These are phyloP conservation scores for Pestalotiopsis sp. DNA, from an alignment of 2,329 filamentous ascomycete genomes.

Conservation along the genomic window DNA sequence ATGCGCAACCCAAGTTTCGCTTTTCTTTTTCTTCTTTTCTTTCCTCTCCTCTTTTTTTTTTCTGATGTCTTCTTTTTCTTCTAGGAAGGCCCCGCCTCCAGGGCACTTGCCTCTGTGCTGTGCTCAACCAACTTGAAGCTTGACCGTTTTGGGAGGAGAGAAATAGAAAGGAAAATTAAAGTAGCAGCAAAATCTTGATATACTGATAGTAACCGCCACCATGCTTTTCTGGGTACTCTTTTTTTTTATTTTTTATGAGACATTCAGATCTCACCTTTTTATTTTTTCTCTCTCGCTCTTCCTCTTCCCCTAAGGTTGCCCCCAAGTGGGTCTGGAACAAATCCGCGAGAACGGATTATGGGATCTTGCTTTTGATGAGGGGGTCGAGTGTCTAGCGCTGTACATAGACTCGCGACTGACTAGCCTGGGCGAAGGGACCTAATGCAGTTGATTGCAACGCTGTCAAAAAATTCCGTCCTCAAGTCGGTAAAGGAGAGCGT, in stretches of 20 bases:
- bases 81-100: neutral
- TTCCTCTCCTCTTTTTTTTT: constrained; percentile 1
- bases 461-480: neutral
- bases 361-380: constrained; percentile 10
- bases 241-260: constrained; percentile 8
- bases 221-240: neutral
- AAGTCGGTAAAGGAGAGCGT: neutral
- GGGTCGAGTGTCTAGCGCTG: constrained; percentile 3
- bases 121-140: neutral
- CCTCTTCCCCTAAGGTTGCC: neutral
- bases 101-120: neutral
- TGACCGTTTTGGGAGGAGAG: neutral
- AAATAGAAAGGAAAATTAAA: neutral
- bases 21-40: constrained; percentile 2
- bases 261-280: constrained; percentile 12
- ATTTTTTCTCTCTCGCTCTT: neutral
- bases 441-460: neutral
- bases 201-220: neutral
- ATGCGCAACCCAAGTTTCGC: neutral
- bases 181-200: neutral
- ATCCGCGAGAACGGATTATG: constrained; percentile 13
- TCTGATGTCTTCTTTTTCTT: neutral
- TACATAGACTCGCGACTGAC: neutral
- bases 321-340: constrained; percentile 12
- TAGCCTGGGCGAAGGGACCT: neutral